Evolutionary conservation across 2,329 filamentous ascomycete genomes (phyloP), one percentile per base, ranked within the genome.

Genomic region (Lecanoromycetidae sp.): DNA sequence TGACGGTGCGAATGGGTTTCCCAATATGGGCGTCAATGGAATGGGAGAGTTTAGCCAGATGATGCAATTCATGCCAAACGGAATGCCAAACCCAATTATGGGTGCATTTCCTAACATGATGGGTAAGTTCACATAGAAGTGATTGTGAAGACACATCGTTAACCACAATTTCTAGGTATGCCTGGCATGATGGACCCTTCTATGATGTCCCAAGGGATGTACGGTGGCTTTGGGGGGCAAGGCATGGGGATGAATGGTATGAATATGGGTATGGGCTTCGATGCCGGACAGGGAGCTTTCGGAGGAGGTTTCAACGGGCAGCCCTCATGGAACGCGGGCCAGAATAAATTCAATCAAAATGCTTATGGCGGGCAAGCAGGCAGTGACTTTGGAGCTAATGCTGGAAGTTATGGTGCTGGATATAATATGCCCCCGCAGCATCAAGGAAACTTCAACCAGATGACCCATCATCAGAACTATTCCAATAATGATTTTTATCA

Each of bases 291-390:
- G 60, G 76, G 78, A 65, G 76, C 79, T 74, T 80, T 82, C 76
- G 78, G 80, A 77, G 78, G 80, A 77, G 81, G 80, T 72, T 86
- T 82, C 81, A 84, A 82, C 74, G 75, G 75, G 72, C 81, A 84
- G 71, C 79, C 66, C 61, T 66, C 80, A 74, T 87, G 82, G 82
- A 84, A 81, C 80, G 77, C 79, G 74, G 77, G 79, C 74, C 81
- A 83, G 82, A 82, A 85, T 85, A 87, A 85, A 82, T 86, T 79
- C 80, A 87, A 82, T 76, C 76, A 79, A 83, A 86, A 79, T 84
- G 79, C 79, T 77, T 76, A 69, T 55, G 53, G 49, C 35, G 51
- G 44, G 40, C 50, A 49, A 61, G 62, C 77, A 68, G 79, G 79
- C 74, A 84, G 80, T 84, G 82, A 85, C 71, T 86, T 77, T 79